phyloP scores from a whole-genome alignment of 495 filamentous ascomycete species.

The Hamigera avellanea region DNA sequence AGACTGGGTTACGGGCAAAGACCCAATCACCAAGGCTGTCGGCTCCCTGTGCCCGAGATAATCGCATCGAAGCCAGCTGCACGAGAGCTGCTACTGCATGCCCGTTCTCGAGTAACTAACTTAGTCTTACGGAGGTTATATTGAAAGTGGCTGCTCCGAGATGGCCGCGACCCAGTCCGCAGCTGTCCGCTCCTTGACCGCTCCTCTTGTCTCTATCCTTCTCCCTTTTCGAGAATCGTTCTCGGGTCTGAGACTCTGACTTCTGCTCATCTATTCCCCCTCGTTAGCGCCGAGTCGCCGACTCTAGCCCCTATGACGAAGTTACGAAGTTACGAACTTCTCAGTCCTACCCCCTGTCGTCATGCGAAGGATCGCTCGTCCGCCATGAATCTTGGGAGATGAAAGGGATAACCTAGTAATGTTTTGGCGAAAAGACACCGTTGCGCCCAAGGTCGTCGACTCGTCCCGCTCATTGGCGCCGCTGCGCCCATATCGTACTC shows the following conservation, averaged over 20 bases:
- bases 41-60: not conserved
- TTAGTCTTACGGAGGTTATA: too few species aligned
- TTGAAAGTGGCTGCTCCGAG: too few species aligned
- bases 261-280: conserved; percentile 4
- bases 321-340: too few species aligned
- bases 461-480: conserved; percentile 6
- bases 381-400: conserved; percentile 11
- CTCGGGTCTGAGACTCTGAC: too few species aligned
- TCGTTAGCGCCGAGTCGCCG: too few species aligned
- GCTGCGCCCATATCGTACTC: conserved; percentile 12
- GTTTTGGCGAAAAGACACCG: conserved; percentile 9
- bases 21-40: not conserved
- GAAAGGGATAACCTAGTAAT: conserved; percentile 10
- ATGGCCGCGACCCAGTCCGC: conserved; percentile 4
- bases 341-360: too few species aligned
- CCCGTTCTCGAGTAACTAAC: not conserved
- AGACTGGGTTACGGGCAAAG: not conserved
- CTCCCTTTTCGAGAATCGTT: conserved; percentile 1
- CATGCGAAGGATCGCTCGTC: conserved; percentile 6
- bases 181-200: conserved; percentile 7
- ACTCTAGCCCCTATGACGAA: too few species aligned
- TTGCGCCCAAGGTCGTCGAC: conserved; percentile 4
- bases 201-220: conserved; percentile 6
- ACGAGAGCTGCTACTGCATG: not conserved
- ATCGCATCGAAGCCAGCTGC: not conserved